These are phyloP conservation scores for Macadamia integrifolia DNA, from an alignment of 164 flowering plant species.

Conservation along the genomic window DNA sequence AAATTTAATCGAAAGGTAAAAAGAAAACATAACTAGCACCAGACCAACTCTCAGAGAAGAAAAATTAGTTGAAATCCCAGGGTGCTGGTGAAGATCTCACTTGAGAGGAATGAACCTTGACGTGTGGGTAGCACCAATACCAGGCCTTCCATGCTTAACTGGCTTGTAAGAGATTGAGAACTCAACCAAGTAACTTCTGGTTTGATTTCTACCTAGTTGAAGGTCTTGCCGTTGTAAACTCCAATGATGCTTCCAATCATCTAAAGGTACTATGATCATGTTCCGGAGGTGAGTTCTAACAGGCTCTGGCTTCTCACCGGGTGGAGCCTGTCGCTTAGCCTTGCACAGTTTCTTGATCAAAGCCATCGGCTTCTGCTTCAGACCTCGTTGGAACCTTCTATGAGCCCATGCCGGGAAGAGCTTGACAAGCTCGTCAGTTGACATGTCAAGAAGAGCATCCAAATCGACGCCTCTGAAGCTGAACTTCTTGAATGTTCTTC, in stretches of 20 bases:
- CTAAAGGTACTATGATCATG: constrained; percentile 38
- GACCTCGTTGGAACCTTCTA: constrained; percentile 21
- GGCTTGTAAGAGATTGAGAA: constrained; percentile 13
- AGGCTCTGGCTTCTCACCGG: constrained; percentile 56
- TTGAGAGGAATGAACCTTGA: constrained; percentile 59
- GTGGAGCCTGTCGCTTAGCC: constrained; percentile 27
- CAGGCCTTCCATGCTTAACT: no score
- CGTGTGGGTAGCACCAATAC: constrained; percentile 25
- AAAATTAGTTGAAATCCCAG: not conserved
- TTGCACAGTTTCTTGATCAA: constrained; percentile 23
- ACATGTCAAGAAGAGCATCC: constrained; percentile 29
- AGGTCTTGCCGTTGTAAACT: no score
- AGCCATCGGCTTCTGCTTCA: constrained; percentile 20
- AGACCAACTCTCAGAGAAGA: not conserved
- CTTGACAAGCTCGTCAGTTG: constrained; percentile 29
- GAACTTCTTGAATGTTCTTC: constrained; percentile 30
- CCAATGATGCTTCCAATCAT: no score
- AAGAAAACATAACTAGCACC: no score
- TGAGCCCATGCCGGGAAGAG: constrained; percentile 25
- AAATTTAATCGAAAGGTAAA: not conserved
- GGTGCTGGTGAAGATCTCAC: constrained; percentile 16
- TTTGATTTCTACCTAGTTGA: constrained; percentile 11
- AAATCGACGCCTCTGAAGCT: constrained; percentile 28
- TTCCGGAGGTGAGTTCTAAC: constrained; percentile 47
- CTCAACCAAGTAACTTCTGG: constrained; percentile 54